Evolutionary conservation across 306 rosid genomes (phyloP), one percentile per base, ranked within the genome.

Genomic region (Quercus berberidifolia): DNA sequence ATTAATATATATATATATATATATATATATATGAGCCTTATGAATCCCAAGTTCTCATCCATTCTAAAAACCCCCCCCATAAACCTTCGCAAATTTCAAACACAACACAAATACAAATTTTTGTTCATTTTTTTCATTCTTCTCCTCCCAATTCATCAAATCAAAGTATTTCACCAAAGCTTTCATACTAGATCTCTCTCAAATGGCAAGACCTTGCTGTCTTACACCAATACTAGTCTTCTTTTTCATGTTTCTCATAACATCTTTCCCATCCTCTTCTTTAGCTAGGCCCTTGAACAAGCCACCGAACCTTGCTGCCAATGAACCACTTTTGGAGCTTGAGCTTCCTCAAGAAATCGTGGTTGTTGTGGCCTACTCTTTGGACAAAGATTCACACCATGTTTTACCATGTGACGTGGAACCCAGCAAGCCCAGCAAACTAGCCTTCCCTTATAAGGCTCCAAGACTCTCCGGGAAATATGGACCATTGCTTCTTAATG

Each of bases 401-500:
- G 78, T 49, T 25, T 4, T 23, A 9, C 76, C 76, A 17, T 70
- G 75, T 51, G 69, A 76, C 80, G 28, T 31, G 82, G 76, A 15
- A 5, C 49, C 51, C 60, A 41, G 79, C 57, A 43, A 43, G 25
- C 28, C 18, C 70, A 31, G 35, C 35, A 30, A 14, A 74, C 51
- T 5, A 57, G 59, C 14, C 31, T 59, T 30, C 35, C 43, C 18
- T 17, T 13, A 8, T 2, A 20, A 12, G 15, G 38, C 74, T 26
- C 76, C 69, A 20, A 79, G 87, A 54, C 28, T 58, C 54, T 75
- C 70, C 52, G 56, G 85, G 9, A 88, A 87, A 76, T 82, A 82
- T 10, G 78, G 80, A 6, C 23, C 88, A 0, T 26, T 91, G 79
- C 17, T 88, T 26, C 94, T 94, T 14, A 85, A 73, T 73, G 88